A percentile compares a stretch with the other conserved stretches of the same genome.
phyloP scores from a whole-genome alignment of 2,329 filamentous ascomycete genomes.

The Fonsecaea monophora region DNA sequence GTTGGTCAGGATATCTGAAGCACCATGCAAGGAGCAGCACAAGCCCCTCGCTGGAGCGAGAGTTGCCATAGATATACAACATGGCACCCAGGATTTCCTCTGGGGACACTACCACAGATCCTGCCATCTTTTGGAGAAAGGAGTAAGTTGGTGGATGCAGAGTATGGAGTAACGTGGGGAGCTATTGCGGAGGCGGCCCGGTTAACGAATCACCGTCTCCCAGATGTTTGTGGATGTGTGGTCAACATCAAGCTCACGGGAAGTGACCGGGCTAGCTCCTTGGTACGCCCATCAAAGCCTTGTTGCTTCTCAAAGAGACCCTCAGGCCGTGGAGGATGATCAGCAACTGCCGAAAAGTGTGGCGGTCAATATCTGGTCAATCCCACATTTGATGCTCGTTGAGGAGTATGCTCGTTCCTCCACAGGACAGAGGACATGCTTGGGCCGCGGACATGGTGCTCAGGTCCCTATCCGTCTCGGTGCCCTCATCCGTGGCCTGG shows the following conservation, averaged over 20 bases:
- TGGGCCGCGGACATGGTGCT: background rate
- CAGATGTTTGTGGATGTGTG: background rate
- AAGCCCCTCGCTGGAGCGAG: background rate
- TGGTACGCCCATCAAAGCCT: slow-evolving; percentile 12
- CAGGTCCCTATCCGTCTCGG: background rate
- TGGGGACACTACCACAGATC: background rate
- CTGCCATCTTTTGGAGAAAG: slow-evolving; percentile 2
- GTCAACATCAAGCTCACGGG: slow-evolving; percentile 11
- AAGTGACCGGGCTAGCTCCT: slow-evolving; percentile 26
- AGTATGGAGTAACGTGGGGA: slow-evolving; percentile 7
- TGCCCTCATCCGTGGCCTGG: background rate
- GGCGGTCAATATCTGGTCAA: slow-evolving; percentile 1
- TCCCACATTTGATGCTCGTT: slow-evolving; percentile 9
- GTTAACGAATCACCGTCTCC: background rate
- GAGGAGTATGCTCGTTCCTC: background rate
- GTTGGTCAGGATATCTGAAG: background rate
- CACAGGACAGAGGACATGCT: background rate
- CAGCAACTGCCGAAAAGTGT: slow-evolving; percentile 23
- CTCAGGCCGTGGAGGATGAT: slow-evolving; percentile 2
- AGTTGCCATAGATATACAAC: background rate
- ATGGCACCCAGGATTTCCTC: background rate
- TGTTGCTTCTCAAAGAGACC: background rate
- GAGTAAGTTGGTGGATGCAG: background rate
- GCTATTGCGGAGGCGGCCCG: slow-evolving; percentile 15
- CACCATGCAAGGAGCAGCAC: background rate